A percentile compares a stretch with the other conserved stretches of the same genome.
Evolutionary conservation across 495 filamentous ascomycete species (phyloP).

Genomic region (Achaetomiella virescens): DNA sequence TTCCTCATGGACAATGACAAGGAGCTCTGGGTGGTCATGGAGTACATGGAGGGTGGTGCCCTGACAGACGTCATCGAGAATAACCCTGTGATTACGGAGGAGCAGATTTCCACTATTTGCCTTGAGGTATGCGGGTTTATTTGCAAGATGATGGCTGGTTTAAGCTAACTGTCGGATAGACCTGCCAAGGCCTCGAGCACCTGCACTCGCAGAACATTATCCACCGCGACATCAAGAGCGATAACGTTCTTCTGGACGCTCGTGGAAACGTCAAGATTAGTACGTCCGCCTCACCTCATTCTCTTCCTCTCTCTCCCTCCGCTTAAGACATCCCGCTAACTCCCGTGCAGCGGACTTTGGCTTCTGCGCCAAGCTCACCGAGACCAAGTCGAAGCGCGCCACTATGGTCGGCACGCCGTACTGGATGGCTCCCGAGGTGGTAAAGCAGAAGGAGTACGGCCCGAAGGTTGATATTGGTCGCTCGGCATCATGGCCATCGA

Average conservation of each 20-base stretch:
- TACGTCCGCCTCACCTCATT: constrained; percentile 46
- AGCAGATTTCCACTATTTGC: constrained; percentile 97
- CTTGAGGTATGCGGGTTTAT: constrained; percentile 60
- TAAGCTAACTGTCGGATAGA: constrained; percentile 52
- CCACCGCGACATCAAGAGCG: constrained; percentile 97
- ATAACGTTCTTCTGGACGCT: constrained; percentile 92
- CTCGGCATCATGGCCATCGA: constrained; percentile 99
- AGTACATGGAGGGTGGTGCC: constrained; percentile 98
- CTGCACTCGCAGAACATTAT: constrained; percentile 94
- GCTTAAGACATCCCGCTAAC: constrained; percentile 27
- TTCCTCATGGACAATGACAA: constrained; percentile 88
- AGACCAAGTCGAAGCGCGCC: constrained; percentile 91
- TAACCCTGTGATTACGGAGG: constrained; percentile 81
- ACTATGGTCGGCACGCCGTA: constrained; percentile 99
- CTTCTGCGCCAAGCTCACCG: constrained; percentile 97
- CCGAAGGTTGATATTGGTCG: constrained; percentile 99
- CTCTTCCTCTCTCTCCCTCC: neutral
- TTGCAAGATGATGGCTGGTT: neutral
- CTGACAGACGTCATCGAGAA: constrained; percentile 98
- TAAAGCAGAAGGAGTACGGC: constrained; percentile 98
- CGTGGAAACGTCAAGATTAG: constrained; percentile 97
- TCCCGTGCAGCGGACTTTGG: constrained; percentile 77
- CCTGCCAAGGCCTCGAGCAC: constrained; percentile 90
- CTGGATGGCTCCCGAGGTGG: constrained; percentile 99
- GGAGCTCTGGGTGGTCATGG: constrained; percentile 99